Evolutionary conservation across 805 yeast species (phyloP).

Genomic region (Tetrapisispora iriomotensis): DNA sequence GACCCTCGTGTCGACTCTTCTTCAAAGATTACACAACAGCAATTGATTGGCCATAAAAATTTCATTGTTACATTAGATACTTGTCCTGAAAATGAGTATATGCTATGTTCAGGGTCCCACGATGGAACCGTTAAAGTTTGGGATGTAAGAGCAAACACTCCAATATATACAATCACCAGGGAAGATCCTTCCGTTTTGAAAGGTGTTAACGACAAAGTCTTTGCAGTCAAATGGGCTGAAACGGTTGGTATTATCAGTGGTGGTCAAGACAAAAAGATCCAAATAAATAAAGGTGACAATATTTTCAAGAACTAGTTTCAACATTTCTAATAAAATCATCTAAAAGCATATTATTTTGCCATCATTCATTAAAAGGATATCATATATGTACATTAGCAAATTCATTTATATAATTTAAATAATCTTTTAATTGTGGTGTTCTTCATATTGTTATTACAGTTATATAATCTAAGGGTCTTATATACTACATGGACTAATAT

Average conservation of each 20-base stretch:
- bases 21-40: constrained; percentile 53
- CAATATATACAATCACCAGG: constrained; percentile 75
- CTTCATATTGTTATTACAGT: too few species aligned
- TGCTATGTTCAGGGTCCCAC: constrained; percentile 87
- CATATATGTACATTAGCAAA: too few species aligned
- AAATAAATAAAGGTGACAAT: constrained; percentile 51
- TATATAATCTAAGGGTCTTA: too few species aligned
- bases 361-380: background rate
- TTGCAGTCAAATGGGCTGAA: constrained; percentile 80
- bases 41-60: constrained; percentile 81
- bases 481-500: too few species aligned
- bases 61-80: constrained; percentile 75
- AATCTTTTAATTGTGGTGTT: too few species aligned
- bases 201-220: constrained; percentile 54
- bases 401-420: too few species aligned
- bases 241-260: constrained; percentile 78
- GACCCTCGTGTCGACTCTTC: constrained; percentile 70
- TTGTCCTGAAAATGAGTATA: constrained; percentile 67
- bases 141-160: constrained; percentile 83
- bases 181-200: constrained; percentile 40
- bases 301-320: constrained; percentile 17
- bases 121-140: constrained; percentile 93
- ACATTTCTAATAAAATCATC: background rate
- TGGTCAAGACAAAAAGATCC: constrained; percentile 89
- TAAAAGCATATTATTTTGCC: background rate